These are phyloP conservation scores for Fusarium chaquense DNA, from an alignment of 2,329 filamentous ascomycete genomes.

Conservation along the genomic window DNA sequence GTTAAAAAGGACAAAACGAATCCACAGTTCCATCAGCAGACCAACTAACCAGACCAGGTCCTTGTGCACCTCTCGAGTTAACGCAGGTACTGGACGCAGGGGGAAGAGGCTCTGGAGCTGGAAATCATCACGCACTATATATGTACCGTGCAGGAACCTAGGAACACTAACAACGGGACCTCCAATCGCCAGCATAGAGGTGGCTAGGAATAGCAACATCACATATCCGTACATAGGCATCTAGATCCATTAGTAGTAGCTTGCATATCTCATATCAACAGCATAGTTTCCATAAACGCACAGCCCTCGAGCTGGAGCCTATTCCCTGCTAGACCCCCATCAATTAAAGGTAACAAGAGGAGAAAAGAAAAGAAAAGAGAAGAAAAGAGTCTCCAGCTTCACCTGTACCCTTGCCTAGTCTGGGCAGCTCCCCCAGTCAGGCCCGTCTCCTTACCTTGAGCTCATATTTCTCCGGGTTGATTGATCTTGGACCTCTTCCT, in stretches of 20 bases:
- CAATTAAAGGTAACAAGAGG: slow-evolving; percentile 15
- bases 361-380: slow-evolving; percentile 8
- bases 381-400: slow-evolving; percentile 35
- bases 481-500: slow-evolving; percentile 13
- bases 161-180: slow-evolving; percentile 25
- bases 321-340: slow-evolving; percentile 25
- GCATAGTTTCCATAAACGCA: slow-evolving; percentile 35
- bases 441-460: slow-evolving; percentile 24
- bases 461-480: slow-evolving; percentile 10
- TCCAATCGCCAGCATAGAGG: slow-evolving; percentile 1
- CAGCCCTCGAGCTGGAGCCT: slow-evolving; percentile 37
- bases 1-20: not conserved
- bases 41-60: slow-evolving; percentile 12
- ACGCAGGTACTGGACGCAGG: slow-evolving; percentile 39
- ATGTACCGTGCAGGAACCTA: slow-evolving; percentile 41
- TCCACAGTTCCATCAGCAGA: slow-evolving; percentile 29
- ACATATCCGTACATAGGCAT: not conserved
- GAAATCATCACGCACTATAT: slow-evolving; percentile 43
- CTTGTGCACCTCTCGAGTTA: slow-evolving; percentile 21
- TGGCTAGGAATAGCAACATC: slow-evolving; percentile 27
- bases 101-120: slow-evolving; percentile 23
- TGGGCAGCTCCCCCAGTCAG: slow-evolving; percentile 26
- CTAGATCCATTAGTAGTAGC: not conserved
- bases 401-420: slow-evolving; percentile 25
- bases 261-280: slow-evolving; percentile 18